Base-by-base conservation (phyloP, 495 filamentous ascomycete genomes). In the Tuber magnatum region DNA sequence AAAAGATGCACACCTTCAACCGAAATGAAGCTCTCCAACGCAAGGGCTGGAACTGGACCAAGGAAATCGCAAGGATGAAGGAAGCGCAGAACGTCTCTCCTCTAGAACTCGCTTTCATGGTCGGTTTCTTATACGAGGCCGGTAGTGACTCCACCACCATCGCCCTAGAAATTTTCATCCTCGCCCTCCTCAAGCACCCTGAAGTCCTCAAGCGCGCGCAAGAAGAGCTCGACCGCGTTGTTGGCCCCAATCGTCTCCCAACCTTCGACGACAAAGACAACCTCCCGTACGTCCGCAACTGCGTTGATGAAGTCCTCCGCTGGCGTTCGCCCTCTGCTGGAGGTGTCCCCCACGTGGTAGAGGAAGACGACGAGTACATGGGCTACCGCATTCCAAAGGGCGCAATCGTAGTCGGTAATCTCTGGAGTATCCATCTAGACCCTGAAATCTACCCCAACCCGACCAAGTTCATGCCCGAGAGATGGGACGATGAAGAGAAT, bases 81-180 rank as follows among this genome's bases (percentile, higher is more conserved):
- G 56, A 65, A 65, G 56, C 56, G 14, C 56, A 35, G 56, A 35
- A 35, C 56, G 28, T 65, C 32, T 65, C 56, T 65, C 56, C 56
- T 20, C 56, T 65, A 18, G 56, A 65, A 65, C 56, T 65, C 9
- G 80, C 79, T 9, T 86, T 86, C 77, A 83, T 86, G 28, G 85
- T 88, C 7, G 86, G 84, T n/a, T 85, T 85, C 0, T 77, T 91
- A 0, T 87, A 89, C 46, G 84, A 87, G 39, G 89, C 87, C 16
- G 90, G 89, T 8, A 87, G 87, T 35, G 90, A 91, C 77, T 90
- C 88, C 77, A 85, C 84, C 32, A 83, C 86, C 20, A 82, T 80
- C 71, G 84, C 83, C 10, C 32, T 83, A 32, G n/a, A 73, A 12
- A 46, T 78, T 1, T 79, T 81, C 28, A 80, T 83, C 73, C 73